Conservation (phyloP, 306 rosid genomes). For the Dalbergia oliveri region DNA sequence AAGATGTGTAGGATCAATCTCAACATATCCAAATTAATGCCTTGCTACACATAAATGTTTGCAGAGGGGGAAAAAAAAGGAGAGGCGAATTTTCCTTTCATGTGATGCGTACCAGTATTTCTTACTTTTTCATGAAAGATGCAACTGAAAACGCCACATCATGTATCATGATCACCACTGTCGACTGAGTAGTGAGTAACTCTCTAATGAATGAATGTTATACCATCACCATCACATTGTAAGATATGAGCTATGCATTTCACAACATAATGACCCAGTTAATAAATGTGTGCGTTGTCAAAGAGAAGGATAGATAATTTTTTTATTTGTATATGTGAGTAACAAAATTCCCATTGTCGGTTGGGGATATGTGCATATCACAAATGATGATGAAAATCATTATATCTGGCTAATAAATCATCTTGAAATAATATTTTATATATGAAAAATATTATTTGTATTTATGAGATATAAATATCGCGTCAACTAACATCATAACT, state of each 20-base stretch:
- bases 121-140: constrained; percentile 29
- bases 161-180: constrained; percentile 35
- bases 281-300: constrained; percentile 39
- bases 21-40: constrained; percentile 17
- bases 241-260: constrained; percentile 20
- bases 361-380: neutral
- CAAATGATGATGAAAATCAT: neutral
- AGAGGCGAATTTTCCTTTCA: constrained; percentile 15
- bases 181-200: constrained; percentile 10
- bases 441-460: too few species aligned
- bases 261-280: constrained; percentile 46
- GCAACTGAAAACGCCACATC: constrained; percentile 42
- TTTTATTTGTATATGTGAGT: neutral
- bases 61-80: constrained; percentile 33
- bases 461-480: too few species aligned
- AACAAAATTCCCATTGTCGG: constrained; percentile 39
- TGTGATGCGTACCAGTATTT: neutral
- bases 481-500: too few species aligned
- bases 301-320: neutral
- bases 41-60: constrained; percentile 18
- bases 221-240: constrained; percentile 39
- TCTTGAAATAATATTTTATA: too few species aligned
- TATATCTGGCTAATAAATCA: too few species aligned
- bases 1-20: constrained; percentile 11
- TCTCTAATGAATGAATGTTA: constrained; percentile 28